Percentiles rank a stretch among this genome's conserved stretches.
Conservation (phyloP, 768 basidiomycete species). For the Phylloporus arenicola region DNA sequence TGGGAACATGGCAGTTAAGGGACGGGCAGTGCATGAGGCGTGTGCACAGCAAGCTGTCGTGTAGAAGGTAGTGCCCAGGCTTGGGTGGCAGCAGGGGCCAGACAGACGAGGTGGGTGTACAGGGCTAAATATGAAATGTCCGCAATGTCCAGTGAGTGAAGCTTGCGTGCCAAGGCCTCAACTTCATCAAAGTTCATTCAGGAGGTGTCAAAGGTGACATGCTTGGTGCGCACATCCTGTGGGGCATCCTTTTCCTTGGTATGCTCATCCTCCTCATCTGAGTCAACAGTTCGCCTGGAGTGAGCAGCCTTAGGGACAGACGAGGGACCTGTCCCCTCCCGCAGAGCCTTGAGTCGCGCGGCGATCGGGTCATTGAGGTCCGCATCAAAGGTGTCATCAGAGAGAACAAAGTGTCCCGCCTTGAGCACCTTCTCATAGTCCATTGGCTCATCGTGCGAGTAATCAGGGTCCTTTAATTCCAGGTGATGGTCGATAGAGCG, state of each 20-base stretch:
- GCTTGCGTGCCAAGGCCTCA: neutral
- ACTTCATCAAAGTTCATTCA: neutral
- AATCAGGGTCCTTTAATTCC: neutral
- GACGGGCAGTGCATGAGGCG: neutral
- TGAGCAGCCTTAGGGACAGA: neutral
- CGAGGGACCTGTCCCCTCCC: neutral
- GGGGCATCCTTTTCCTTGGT: neutral
- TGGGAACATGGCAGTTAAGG: neutral
- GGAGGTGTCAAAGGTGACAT: neutral
- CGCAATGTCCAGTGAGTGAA: neutral
- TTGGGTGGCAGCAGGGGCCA: constrained; percentile 1
- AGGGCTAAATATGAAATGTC: neutral
- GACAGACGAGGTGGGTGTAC: neutral
- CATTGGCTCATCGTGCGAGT: neutral
- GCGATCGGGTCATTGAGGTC: neutral
- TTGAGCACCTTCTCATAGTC: neutral
- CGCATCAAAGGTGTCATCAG: neutral
- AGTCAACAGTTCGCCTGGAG: neutral
- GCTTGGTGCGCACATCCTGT: neutral
- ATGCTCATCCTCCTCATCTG: neutral
- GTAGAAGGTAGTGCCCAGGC: neutral
- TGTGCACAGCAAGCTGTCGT: neutral
- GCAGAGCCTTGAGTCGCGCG: neutral
- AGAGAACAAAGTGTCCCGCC: neutral
- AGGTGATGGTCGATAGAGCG: neutral